Conservation (phyloP, 441 rosid species). For the Pelargonium australe region DNA sequence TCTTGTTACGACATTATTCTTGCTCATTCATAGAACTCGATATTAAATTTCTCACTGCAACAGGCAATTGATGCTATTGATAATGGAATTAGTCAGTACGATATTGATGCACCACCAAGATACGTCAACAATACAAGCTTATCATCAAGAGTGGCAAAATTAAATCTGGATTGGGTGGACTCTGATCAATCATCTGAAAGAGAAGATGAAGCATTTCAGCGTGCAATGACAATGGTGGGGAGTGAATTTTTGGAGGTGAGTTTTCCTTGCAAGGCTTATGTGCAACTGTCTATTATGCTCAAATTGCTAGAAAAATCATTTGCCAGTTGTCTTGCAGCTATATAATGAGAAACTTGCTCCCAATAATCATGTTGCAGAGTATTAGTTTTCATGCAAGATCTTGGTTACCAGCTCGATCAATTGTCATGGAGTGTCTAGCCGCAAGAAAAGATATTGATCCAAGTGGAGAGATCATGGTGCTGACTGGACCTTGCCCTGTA, state of each 20-base stretch:
- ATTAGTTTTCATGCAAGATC: conserved; percentile 41
- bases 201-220: conserved; percentile 45
- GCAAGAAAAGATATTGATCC: conserved; percentile 32
- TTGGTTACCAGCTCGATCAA: conserved; percentile 48
- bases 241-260: conserved; percentile 43
- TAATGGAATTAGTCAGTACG: conserved; percentile 41
- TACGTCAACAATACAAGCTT: conserved; percentile 39
- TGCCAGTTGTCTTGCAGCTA: neutral
- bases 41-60: neutral
- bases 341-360: neutral
- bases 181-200: conserved; percentile 37
- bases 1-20: neutral
- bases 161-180: conserved; percentile 50
- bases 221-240: conserved; percentile 41
- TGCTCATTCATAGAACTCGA: too few species aligned
- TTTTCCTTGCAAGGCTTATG: neutral
- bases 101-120: conserved; percentile 37
- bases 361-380: conserved; percentile 22
- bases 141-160: conserved; percentile 35
- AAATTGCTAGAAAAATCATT: neutral
- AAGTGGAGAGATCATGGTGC: conserved; percentile 43
- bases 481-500: conserved; percentile 42
- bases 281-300: neutral
- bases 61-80: conserved; percentile 52
- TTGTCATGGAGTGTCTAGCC: conserved; percentile 40